Evolutionary conservation across 768 basidiomycete species (phyloP).

Genomic region (Tylopilus sp.): DNA sequence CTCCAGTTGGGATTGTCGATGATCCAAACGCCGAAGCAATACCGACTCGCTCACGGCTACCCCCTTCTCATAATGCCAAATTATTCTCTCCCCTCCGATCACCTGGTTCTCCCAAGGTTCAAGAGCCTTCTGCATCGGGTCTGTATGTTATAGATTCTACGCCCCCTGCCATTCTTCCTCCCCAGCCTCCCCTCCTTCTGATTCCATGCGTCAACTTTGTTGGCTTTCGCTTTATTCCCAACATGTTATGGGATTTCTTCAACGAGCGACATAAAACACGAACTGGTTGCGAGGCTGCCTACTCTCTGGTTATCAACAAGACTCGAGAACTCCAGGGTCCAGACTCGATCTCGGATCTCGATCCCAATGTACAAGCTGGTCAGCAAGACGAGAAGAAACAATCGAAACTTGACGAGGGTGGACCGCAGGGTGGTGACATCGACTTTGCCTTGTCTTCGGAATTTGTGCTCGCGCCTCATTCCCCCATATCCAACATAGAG

Average conservation of each 20-base stretch:
- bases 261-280: constrained; percentile 81
- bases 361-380: constrained; percentile 19
- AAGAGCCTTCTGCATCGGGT: constrained; percentile 14
- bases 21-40: constrained; percentile 37
- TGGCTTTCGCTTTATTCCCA: constrained; percentile 79
- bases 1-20: constrained; percentile 21
- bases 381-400: constrained; percentile 8
- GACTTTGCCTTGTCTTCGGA: constrained; percentile 73
- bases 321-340: constrained; percentile 58
- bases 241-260: constrained; percentile 92
- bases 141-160: constrained; percentile 36
- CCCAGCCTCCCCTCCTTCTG: constrained; percentile 76
- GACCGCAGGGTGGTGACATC: constrained; percentile 49
- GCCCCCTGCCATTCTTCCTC: constrained; percentile 57
- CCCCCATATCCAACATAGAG: constrained; percentile 55
- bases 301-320: constrained; percentile 59
- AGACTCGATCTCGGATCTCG: constrained; percentile 12
- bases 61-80: constrained; percentile 31
- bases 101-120: constrained; percentile 18
- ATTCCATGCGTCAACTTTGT: constrained; percentile 73
- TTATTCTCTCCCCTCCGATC: constrained; percentile 32
- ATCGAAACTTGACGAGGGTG: neutral
- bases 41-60: constrained; percentile 38
- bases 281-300: constrained; percentile 78
- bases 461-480: constrained; percentile 62